Evolutionary conservation across 805 yeast species (phyloP).

Genomic region (Starmerella apis): DNA sequence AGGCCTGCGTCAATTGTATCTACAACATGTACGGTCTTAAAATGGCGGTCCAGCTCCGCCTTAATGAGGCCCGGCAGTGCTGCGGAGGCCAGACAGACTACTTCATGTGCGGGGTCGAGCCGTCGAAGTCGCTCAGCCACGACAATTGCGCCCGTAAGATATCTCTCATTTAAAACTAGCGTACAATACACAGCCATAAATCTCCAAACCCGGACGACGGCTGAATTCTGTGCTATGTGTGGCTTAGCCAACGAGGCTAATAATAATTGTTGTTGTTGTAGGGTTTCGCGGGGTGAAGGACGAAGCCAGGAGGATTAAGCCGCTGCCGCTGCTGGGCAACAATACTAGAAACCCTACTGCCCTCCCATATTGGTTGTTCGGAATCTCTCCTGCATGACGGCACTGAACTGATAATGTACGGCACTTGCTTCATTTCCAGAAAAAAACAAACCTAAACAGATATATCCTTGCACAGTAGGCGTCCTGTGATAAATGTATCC

Average conservation of each 20-base stretch:
- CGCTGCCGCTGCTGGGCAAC: background rate
- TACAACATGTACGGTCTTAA: constrained; percentile 28
- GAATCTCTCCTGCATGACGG: background rate
- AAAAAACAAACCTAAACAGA: background rate
- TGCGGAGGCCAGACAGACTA: constrained; percentile 29
- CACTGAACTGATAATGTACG: background rate
- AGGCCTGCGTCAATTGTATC: constrained; percentile 26
- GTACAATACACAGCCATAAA: constrained; percentile 34
- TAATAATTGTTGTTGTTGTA: background rate
- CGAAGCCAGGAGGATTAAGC: background rate
- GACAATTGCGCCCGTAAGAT: constrained; percentile 42
- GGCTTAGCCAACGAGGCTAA: background rate
- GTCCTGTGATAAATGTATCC: too few relatives aligned
- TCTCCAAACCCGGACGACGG: background rate
- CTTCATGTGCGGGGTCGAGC: constrained; percentile 23
- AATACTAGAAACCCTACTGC: background rate
- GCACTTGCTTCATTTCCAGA: background rate
- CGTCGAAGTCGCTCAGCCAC: constrained; percentile 35
- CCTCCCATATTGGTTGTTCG: background rate
- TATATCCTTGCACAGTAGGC: too few relatives aligned
- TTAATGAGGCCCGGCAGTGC: constrained; percentile 22
- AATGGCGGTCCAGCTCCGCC: constrained; percentile 22
- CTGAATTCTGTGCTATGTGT: background rate
- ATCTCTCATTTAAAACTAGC: constrained; percentile 38
- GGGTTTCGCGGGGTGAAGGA: background rate